phyloP scores from a whole-genome alignment of 768 basidiomycete genomes.

The Phlebiopsis flavidoalba region DNA sequence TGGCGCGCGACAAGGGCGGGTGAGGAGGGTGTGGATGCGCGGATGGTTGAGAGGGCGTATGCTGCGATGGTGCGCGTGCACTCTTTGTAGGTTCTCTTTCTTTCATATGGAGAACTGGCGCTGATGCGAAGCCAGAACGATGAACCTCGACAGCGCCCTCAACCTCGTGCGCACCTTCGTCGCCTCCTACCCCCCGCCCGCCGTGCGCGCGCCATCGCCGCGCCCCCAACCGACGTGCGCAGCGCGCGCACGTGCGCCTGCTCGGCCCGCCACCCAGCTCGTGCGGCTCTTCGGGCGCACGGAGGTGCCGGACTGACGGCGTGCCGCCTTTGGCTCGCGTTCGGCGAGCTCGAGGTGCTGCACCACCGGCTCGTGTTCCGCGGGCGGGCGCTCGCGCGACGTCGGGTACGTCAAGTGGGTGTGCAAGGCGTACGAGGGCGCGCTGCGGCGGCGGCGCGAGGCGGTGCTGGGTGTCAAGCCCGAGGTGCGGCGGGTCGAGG shows the following conservation, averaged over 20 bases:
- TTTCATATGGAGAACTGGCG: conserved; percentile 2
- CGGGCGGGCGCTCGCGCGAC: conserved; percentile 29
- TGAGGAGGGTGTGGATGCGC: neutral
- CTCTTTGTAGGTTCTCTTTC: conserved; percentile 44
- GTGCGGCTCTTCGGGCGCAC: conserved; percentile 60
- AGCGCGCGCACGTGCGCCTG: conserved; percentile 57
- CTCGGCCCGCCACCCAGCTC: conserved; percentile 52
- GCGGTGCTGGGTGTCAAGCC: conserved; percentile 25
- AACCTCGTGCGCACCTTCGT: conserved; percentile 58
- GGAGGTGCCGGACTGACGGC: conserved; percentile 65
- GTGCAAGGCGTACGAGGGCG: conserved; percentile 67
- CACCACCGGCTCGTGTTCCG: conserved; percentile 64
- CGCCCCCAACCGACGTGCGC: conserved; percentile 40
- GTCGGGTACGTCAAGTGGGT: conserved; percentile 70
- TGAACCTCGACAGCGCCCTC: conserved; percentile 48
- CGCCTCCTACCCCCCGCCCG: conserved; percentile 54
- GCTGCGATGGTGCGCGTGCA: conserved; percentile 26
- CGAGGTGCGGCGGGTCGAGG: neutral
- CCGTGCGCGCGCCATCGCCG: conserved; percentile 26
- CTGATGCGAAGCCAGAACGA: conserved; percentile 32
- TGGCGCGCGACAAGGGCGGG: conserved; percentile 26
- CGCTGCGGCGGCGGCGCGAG: conserved; percentile 57
- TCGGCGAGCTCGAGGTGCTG: conserved; percentile 71
- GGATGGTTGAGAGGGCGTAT: neutral
- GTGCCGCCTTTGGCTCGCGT: conserved; percentile 79